Base-by-base conservation (phyloP, 352 stramenopile genomes). In the Globisporangium yorkense region DNA sequence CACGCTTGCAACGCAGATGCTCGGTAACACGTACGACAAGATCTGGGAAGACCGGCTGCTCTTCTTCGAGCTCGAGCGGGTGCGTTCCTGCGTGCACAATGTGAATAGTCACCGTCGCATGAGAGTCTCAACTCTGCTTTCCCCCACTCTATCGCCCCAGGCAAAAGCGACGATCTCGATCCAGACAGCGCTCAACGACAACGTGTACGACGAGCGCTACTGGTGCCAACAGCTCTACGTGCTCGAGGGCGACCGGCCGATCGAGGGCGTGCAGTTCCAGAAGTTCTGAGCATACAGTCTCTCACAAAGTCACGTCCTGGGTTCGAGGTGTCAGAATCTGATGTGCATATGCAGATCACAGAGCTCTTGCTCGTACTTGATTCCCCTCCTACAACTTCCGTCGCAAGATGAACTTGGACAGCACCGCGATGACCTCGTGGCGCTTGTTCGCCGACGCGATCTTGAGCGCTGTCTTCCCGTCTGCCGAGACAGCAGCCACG, bases 11-110 rank as follows among this genome's bases (percentile, higher is more conserved):
- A 45, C 20, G 24, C 45, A 93, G 83, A 91, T 93, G 83, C 74
- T 91, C 46, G 83, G 80, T 9, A 89, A 88, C 59, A 93, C 80
- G 8, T 93, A 93, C 69, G 77, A 93, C 69, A 89, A 93, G 43
- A 77, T 93, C 6, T 91, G 80, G 80, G 83, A 89, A 69, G 80
- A 93, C 54, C 77, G 77, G 0, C 54, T 93, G 51, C 69, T 89
- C 7, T 93, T 91, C 52, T 93, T 89, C 52, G 79, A 89, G 49
- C 74, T 93, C 12, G 83, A 93, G 45, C 68, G 80, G 59, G 83
- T 91, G 71, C 24, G 65, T 63, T 5, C 27, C 5, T 8, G 37
- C 43, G 33, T 37, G 6, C 6, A 37, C 9, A 37, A 1, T 59
- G 20, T n/a, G 12, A 5, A 43, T 15, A 39, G 33, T 16, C 16